Evolutionary conservation across 202 grass and related monocot species (phyloP), one percentile per base, ranked within the genome.

Genomic region (Digitaria exilis): DNA sequence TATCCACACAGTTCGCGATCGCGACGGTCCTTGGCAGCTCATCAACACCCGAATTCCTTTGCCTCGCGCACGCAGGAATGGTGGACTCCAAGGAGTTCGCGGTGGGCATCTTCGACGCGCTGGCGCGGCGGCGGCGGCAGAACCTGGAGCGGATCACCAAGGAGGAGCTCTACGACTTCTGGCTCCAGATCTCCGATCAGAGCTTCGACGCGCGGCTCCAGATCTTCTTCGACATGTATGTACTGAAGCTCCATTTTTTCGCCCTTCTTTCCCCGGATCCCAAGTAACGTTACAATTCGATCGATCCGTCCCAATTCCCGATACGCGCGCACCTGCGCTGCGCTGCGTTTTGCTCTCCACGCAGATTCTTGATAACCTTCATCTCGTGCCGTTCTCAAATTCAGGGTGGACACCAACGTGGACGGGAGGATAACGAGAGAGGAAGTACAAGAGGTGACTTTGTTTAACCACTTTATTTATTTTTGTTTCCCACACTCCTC

Each of bases 221-320:
- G 87, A 96, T 99, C 83, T 99, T 99, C 86, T 99, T 99, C 87
- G 96, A 99, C 91, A 99, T 99, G 96, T 99, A 98, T 67, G n/a
- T 18, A 2, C 57, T 71, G 1, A 7, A 17, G 15, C 39, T 75
- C 0, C 17, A 15, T 57, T 30, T 58, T 45, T 42, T 55, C 29
- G 9, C 22, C 29, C 84, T 69, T 13, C 44, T 21, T 84, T 76
- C 44, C n/a, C 80, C 74, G 54, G 45, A 84, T 84, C 60, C 71
- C 69, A 73, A 65, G 69, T 64, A 79, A 85, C 73, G 71, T 88
- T 85, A 18, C 41, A n/a, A 57, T 24, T 49, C 52, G 22, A 46
- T 56, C 63, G 35, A 45, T 46, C 55, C 48, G 10, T 48, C 64
- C 37, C 82, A 21, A 66, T 3, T 64, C 30, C 73, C 79, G 4